Evolutionary conservation across 2,329 filamentous ascomycete species (phyloP).

Genomic region (Monosporascus sp.): DNA sequence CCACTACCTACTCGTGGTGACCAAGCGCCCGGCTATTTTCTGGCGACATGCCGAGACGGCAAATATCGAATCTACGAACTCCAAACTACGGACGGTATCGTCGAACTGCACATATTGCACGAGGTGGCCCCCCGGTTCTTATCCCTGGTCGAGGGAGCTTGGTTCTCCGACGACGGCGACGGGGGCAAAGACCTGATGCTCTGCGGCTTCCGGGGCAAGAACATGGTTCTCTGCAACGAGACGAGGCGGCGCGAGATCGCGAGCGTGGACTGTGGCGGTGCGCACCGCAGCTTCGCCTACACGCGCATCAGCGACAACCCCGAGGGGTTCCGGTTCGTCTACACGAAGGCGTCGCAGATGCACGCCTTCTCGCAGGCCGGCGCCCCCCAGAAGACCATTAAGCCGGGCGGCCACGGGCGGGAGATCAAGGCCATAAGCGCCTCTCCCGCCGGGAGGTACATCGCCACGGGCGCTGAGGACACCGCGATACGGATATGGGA

Average conservation of each 20-base stretch:
- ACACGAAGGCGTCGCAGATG: constrained; percentile 62
- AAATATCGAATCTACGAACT: constrained; percentile 61
- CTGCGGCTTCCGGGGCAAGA: constrained; percentile 74
- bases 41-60: constrained; percentile 74
- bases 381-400: constrained; percentile 44
- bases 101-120: constrained; percentile 52
- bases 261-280: constrained; percentile 75
- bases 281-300: constrained; percentile 68
- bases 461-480: constrained; percentile 70
- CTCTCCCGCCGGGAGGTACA: constrained; percentile 32
- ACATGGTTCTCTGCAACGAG: constrained; percentile 80
- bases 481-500: constrained; percentile 69
- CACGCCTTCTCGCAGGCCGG: constrained; percentile 40
- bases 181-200: constrained; percentile 55
- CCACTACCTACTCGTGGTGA: constrained; percentile 32
- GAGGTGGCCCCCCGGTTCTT: constrained; percentile 66
- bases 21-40: constrained; percentile 40
- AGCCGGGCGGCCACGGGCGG: constrained; percentile 73
- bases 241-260: constrained; percentile 64
- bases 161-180: constrained; percentile 39
- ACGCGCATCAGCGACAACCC: constrained; percentile 22
- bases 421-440: constrained; percentile 62
- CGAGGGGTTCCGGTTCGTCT: constrained; percentile 54
- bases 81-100: constrained; percentile 10
- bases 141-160: constrained; percentile 69